Base-by-base conservation (phyloP, 2,329 filamentous ascomycete species). In the Phialophora tarda region DNA sequence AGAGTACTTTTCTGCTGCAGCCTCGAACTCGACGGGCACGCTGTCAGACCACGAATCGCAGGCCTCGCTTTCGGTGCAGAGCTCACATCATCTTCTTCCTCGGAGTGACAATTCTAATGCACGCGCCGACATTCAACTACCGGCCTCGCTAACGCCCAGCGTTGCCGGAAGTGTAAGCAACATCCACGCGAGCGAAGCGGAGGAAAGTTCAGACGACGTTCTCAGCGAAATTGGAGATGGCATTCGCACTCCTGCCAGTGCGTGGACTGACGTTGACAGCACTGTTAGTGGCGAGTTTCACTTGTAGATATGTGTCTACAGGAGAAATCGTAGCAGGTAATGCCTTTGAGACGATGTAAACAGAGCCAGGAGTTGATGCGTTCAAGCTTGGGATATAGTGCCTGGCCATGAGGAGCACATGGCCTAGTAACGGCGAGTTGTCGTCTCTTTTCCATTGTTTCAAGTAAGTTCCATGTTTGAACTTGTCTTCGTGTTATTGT, bases 31-130 rank as follows among this genome's bases (percentile, higher is more conserved):
- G 21, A 69, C 67, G 10, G 75, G 76, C n/a, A 76, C 75, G 23
- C 73, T 78, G 56, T 76, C 78, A 8, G 78, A 78, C 63, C 75
- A 69, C 26, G 71, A 71, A 60, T 73, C 75, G 6, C 75, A 77
- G 60, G n/a, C 21, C 41, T 44, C 53, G 11, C n/a, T 59, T 30
- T 55, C 62, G 6, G 38, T 21, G 10, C 51, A 63, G 26, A 57
- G 38, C 38, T 44, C 48, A 44, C 30, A n/a, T 14, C 30, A 56
- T 51, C 11, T 41, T 10, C 61, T 57, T 5, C 48, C 64, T 24
- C 30, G 26, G 24, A 38, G n/a, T 12, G 12, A 17, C 17, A 4
- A 23, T 21, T 32, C 14, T n/a, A 26, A 48, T 23, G 32, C 24
- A 14, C 12, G 7, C 17, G 10, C 23, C n/a, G 23, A 24, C 12